Evolutionary conservation across 164 flowering plant species (phyloP).

Genomic region (Chimonanthus salicifolius): DNA sequence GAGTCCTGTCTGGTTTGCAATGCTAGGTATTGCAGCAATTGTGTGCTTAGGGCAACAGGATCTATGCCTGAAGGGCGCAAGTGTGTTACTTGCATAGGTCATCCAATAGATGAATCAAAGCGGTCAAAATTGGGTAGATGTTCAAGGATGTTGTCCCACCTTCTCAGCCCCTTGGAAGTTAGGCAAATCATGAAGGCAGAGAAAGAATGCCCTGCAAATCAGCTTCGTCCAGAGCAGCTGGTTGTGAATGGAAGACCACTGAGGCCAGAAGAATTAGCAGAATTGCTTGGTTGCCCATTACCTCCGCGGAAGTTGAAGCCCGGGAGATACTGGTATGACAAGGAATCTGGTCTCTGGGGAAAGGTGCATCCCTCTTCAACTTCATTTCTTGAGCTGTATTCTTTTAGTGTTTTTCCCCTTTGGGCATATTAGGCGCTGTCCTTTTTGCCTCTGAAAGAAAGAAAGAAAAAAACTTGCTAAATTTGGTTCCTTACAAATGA

Average conservation of each 20-base stretch:
- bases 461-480: background rate
- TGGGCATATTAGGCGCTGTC: background rate
- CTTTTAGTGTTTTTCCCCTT: background rate
- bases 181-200: conserved; percentile 96
- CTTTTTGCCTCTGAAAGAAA: background rate
- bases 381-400: background rate
- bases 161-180: conserved; percentile 83
- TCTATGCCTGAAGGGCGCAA: conserved; percentile 99
- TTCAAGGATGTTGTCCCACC: conserved; percentile 64
- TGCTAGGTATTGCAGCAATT: conserved; percentile 81
- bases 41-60: conserved; percentile 98
- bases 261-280: conserved; percentile 86
- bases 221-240: conserved; percentile 94
- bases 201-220: conserved; percentile 93
- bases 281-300: conserved; percentile 65
- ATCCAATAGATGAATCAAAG: conserved; percentile 77
- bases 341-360: conserved; percentile 97
- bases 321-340: conserved; percentile 97
- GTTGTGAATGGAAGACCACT: conserved; percentile 69
- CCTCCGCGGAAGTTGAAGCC: conserved; percentile 90
- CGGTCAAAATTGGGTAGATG: conserved; percentile 63
- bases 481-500: background rate
- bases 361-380: conserved; percentile 45
- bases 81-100: conserved; percentile 88
- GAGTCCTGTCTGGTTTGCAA: conserved; percentile 87